phyloP scores from a whole-genome alignment of 768 basidiomycete species.

The Stropharia rugosoannulata region DNA sequence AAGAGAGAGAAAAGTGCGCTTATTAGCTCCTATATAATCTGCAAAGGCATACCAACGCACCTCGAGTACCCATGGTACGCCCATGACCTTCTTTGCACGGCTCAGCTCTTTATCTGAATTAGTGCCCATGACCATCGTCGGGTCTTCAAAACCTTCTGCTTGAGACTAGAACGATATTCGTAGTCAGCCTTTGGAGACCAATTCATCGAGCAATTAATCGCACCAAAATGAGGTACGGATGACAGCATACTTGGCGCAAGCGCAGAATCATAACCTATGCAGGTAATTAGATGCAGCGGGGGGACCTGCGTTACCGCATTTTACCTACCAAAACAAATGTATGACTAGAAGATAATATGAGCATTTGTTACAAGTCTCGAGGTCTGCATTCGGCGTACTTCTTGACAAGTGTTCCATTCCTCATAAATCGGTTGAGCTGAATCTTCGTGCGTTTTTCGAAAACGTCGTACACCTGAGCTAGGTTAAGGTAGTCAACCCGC shows the following conservation, averaged over 20 bases:
- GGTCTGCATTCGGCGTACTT: slow-evolving; percentile 45
- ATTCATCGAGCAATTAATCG: slow-evolving; percentile 13
- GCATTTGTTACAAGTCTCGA: neutral
- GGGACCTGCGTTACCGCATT: too few species aligned
- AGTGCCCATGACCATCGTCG: slow-evolving; percentile 44
- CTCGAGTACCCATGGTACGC: slow-evolving; percentile 38
- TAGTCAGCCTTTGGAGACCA: neutral
- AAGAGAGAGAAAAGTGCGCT: neutral
- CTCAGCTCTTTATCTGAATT: slow-evolving; percentile 55
- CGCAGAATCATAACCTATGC: slow-evolving; percentile 70
- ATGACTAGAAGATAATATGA: slow-evolving; percentile 34
- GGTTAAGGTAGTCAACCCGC: neutral
- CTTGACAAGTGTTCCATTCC: slow-evolving; percentile 64
- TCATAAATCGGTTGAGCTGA: slow-evolving; percentile 58
- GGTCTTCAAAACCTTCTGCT: slow-evolving; percentile 46
- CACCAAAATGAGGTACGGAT: slow-evolving; percentile 70
- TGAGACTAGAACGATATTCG: slow-evolving; percentile 28
- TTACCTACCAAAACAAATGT: slow-evolving; percentile 41
- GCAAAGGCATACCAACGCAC: slow-evolving; percentile 17
- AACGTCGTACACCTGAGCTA: slow-evolving; percentile 50
- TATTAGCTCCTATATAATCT: too few species aligned
- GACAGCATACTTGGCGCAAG: slow-evolving; percentile 71
- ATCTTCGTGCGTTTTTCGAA: slow-evolving; percentile 57
- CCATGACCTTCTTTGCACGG: slow-evolving; percentile 52
- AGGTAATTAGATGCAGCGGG: neutral